Evolutionary conservation across 1,139 yeast species (phyloP), one percentile per base, ranked within the genome.

Genomic region (Suhomyces taliae): DNA sequence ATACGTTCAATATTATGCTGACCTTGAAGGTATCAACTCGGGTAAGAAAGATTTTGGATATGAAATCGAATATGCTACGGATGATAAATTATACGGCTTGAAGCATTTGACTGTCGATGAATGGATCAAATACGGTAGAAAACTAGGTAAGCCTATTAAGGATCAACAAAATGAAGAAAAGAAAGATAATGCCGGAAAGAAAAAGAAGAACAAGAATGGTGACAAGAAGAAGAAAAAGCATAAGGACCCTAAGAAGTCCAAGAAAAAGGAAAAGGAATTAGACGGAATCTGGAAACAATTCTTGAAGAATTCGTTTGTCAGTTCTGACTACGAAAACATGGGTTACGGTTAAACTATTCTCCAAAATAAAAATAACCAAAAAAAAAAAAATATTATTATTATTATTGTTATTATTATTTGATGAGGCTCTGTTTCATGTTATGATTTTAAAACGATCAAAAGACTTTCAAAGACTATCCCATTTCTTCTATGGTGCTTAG

Each of bases 1-100:
- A 50, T 89, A 85, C 61, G 82, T 82, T 1, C 95, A 87, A 61
- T 88, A 84, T 61, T 88, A 71, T 60, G 78, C 84, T 10, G 89
- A 89, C 62, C 71, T 88, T 53, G 69, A 75, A 31, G 56, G 64
- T 7, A 76, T 83, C 45, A 79, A 83, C 54, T 54, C 63, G 3
- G 80, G 81, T 1, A 58, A 70, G 26, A 72, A 76, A 53, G 62
- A 72, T 14, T 85, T 87, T 54, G 68, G 61, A 8, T 87, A 73
- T 59, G 81, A 85, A 54, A 67, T 85, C 14, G 93, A 87, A 58
- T 89, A 88, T 57, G 69, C 82, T 3, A 86, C 95, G 0, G 83
- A 82, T 49, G 85, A 83, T 46, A 68, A 72, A 15, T 68, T 76
- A 9, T 84, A 82, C 56, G 64, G 69, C n/a, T 69, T 85, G 81